These are phyloP conservation scores for Eucalyptus urophylla DNA, from an alignment of 345 rosid species.

Conservation along the genomic window DNA sequence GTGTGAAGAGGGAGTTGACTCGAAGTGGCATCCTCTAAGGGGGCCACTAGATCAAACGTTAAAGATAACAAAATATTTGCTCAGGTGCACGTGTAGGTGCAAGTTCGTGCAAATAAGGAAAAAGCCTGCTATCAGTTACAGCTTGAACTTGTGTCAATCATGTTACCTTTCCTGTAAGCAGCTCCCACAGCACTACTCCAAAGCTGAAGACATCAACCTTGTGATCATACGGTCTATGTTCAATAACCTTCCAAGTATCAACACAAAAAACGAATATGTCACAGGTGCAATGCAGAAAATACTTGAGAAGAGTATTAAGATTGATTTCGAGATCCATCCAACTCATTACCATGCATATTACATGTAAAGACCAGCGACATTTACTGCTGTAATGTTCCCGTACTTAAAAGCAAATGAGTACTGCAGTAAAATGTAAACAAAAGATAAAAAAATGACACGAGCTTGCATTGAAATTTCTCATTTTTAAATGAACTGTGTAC, in stretches of 20 bases:
- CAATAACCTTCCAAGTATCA: conserved; percentile 40
- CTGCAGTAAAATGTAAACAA: not conserved
- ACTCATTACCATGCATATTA: not conserved
- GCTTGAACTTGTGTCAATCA: not conserved
- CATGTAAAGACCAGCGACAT: not conserved
- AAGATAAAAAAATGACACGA: not conserved
- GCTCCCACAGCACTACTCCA: conserved; percentile 55
- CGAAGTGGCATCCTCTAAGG: not conserved
- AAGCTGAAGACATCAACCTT: conserved; percentile 65
- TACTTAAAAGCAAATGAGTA: not conserved
- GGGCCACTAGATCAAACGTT: not conserved
- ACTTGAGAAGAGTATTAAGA: not conserved
- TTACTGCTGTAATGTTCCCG: not conserved
- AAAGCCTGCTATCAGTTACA: not conserved
- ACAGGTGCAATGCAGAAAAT: not conserved
- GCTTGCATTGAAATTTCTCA: not conserved
- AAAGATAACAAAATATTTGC: not conserved
- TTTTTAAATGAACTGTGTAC: not conserved
- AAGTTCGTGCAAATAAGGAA: not conserved
- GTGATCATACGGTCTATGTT: conserved; percentile 46
- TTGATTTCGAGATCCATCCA: not conserved
- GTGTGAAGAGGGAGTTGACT: not conserved
- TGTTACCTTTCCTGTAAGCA: conserved; percentile 53
- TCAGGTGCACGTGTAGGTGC: not conserved
- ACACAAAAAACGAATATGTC: not conserved